Conservation (phyloP, 768 basidiomycete genomes). For the Mycena haematopus region DNA sequence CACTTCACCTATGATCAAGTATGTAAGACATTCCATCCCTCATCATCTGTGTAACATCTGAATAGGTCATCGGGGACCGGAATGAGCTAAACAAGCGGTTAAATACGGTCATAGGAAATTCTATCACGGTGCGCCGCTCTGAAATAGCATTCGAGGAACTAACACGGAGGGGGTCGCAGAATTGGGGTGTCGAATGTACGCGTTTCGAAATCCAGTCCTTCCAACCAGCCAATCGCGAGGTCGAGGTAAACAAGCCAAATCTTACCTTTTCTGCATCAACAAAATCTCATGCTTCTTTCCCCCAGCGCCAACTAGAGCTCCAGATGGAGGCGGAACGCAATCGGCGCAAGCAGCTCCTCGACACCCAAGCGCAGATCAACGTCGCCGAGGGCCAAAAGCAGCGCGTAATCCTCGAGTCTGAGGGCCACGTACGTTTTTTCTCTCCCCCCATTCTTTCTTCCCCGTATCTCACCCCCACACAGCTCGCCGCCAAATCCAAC, state of each 20-base stretch:
- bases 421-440: conserved; percentile 49
- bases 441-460: not conserved
- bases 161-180: conserved; percentile 34
- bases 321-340: conserved; percentile 68
- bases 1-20: conserved; percentile 56
- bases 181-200: conserved; percentile 65
- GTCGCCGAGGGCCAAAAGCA: conserved; percentile 66
- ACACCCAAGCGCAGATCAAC: conserved; percentile 64
- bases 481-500: conserved; percentile 58
- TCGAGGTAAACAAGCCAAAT: conserved; percentile 47
- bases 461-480: not conserved
- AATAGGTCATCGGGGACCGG: conserved; percentile 58
- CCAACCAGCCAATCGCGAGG: conserved; percentile 65
- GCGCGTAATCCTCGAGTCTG: conserved; percentile 59
- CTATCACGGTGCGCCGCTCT: conserved; percentile 45
- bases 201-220: conserved; percentile 66
- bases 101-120: conserved; percentile 55
- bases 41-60: not conserved
- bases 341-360: conserved; percentile 59
- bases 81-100: conserved; percentile 58
- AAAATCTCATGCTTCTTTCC: not conserved
- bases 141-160: not conserved
- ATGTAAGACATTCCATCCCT: conserved; percentile 4
- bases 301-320: conserved; percentile 61
- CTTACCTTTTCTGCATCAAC: not conserved